phyloP scores from a whole-genome alignment of 495 filamentous ascomycete genomes.

The Penicillium robsamsonii region DNA sequence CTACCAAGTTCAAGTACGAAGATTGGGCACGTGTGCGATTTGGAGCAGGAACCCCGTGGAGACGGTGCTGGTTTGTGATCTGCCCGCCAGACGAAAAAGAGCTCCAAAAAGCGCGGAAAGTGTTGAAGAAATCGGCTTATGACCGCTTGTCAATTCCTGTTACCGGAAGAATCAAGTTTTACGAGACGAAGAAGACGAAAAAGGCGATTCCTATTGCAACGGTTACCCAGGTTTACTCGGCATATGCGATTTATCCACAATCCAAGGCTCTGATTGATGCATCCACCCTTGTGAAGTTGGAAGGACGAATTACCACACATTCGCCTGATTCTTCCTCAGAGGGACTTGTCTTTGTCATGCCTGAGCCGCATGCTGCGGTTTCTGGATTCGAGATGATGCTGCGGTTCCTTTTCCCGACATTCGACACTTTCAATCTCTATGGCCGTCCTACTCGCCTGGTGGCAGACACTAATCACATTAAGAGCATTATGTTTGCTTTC shows the following conservation, averaged over 20 bases:
- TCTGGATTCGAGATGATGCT: slow-evolving; percentile 96
- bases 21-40: slow-evolving; percentile 97
- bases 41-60: slow-evolving; percentile 94
- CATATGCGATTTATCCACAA: slow-evolving; percentile 94
- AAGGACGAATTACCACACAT: slow-evolving; percentile 86
- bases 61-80: slow-evolving; percentile 94
- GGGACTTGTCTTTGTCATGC: slow-evolving; percentile 97
- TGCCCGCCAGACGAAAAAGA: slow-evolving; percentile 91
- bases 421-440: slow-evolving; percentile 89
- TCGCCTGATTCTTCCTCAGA: slow-evolving; percentile 71
- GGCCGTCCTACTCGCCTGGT: slow-evolving; percentile 85
- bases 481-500: slow-evolving; percentile 98
- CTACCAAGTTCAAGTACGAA: slow-evolving; percentile 69
- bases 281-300: slow-evolving; percentile 91
- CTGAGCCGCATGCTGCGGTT: slow-evolving; percentile 85
- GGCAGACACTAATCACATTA: slow-evolving; percentile 78
- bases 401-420: slow-evolving; percentile 90
- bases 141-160: slow-evolving; percentile 64
- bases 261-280: slow-evolving; percentile 89
- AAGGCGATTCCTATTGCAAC: slow-evolving; percentile 87
- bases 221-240: slow-evolving; percentile 84
- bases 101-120: slow-evolving; percentile 75
- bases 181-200: slow-evolving; percentile 91
- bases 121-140: slow-evolving; percentile 84
- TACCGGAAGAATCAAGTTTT: slow-evolving; percentile 91